A percentile compares a stretch with the other conserved stretches of the same genome.
Conservation (phyloP, 192 early-diverging fungal species). For the Gaertneriomyces sp. region DNA sequence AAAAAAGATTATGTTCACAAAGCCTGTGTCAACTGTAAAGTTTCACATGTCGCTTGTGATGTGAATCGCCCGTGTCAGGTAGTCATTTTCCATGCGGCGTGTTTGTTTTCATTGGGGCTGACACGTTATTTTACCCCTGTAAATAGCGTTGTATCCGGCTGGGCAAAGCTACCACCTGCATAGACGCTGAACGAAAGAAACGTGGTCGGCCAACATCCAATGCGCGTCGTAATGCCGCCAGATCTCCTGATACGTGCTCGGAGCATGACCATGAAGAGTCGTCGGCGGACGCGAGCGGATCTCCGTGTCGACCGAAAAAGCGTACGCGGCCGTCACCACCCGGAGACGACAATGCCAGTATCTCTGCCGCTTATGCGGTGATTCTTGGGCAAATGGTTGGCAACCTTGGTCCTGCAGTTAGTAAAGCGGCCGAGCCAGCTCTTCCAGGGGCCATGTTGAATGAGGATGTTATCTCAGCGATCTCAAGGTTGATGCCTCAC, state of each 20-base stretch:
- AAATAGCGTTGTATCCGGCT: slow-evolving; percentile 45
- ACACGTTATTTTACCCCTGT: background rate
- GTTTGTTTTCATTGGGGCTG: background rate
- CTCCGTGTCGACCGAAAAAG: background rate
- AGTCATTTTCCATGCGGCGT: background rate
- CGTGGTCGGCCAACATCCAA: slow-evolving; percentile 46
- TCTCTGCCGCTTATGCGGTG: no score
- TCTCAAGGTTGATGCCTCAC: no score
- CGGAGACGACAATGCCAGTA: background rate
- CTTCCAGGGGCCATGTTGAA: no score
- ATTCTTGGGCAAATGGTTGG: no score
- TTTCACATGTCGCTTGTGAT: slow-evolving; percentile 42
- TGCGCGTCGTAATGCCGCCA: background rate
- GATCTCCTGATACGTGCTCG: no score
- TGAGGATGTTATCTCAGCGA: no score
- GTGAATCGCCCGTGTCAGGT: slow-evolving; percentile 48
- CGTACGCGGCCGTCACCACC: background rate
- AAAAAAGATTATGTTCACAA: slow-evolving; percentile 30
- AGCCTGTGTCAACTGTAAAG: slow-evolving; percentile 37
- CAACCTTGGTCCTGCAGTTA: no score
- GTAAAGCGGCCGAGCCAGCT: no score
- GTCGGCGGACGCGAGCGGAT: no score
- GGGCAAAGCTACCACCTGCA: slow-evolving; percentile 47
- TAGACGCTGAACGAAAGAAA: slow-evolving; percentile 55
- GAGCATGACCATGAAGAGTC: no score